Percentiles rank a stretch among this genome's conserved stretches.
Conservation (phyloP, 116 monocot species). For the Trichopus zeylanicus region DNA sequence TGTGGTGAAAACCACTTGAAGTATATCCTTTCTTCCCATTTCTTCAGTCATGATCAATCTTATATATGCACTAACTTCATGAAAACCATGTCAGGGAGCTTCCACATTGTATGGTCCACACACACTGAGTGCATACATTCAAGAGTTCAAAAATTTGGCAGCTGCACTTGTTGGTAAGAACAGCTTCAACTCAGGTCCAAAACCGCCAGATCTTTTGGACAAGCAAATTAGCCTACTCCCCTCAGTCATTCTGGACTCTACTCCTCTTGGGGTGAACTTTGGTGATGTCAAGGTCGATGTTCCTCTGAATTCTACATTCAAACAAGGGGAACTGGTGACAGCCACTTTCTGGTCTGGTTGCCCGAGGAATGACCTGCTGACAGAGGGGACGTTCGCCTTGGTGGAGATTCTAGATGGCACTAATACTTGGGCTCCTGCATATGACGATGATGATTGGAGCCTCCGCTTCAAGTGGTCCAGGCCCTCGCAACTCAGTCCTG, state of each 20-base stretch:
- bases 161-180: slow-evolving; percentile 36
- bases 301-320: slow-evolving; percentile 58
- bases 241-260: slow-evolving; percentile 55
- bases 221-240: slow-evolving; percentile 75
- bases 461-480: slow-evolving; percentile 84
- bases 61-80: background rate
- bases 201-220: slow-evolving; percentile 77
- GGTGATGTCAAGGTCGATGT: slow-evolving; percentile 70
- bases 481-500: slow-evolving; percentile 58
- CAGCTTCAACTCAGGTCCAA: slow-evolving; percentile 23
- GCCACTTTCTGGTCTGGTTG: slow-evolving; percentile 87
- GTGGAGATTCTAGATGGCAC: slow-evolving; percentile 56
- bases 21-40: background rate
- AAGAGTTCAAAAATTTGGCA: slow-evolving; percentile 90
- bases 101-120: slow-evolving; percentile 89
- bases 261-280: slow-evolving; percentile 47
- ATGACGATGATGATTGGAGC: slow-evolving; percentile 93
- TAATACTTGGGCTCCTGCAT: slow-evolving; percentile 54
- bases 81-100: slow-evolving; percentile 55
- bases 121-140: slow-evolving; percentile 86
- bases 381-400: slow-evolving; percentile 70
- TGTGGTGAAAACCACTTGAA: no score
- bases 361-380: slow-evolving; percentile 84
- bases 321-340: slow-evolving; percentile 39
- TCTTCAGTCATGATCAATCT: background rate